A percentile compares a stretch with the other conserved stretches of the same genome.
Conservation (phyloP, 2,329 filamentous ascomycete genomes). For the Curvularia hawaiiensis region DNA sequence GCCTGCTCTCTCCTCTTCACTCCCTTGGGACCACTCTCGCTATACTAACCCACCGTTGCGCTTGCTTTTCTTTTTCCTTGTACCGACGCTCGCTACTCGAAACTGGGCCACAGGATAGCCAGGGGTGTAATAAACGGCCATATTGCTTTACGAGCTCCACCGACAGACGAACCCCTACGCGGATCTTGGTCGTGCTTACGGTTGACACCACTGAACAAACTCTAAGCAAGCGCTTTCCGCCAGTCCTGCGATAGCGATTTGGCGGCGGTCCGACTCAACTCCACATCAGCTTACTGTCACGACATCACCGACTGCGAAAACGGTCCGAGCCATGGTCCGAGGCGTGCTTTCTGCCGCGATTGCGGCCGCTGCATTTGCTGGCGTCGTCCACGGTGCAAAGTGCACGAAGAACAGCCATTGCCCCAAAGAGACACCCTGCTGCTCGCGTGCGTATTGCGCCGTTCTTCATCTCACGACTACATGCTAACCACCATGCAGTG, state of each 20-base stretch:
- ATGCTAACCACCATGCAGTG: constrained; percentile 59
- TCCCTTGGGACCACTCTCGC: constrained; percentile 14
- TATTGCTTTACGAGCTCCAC: background rate
- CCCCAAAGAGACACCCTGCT: constrained; percentile 61
- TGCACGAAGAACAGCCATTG: constrained; percentile 62
- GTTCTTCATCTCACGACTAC: background rate
- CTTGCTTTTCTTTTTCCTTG: constrained; percentile 9
- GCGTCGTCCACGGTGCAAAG: constrained; percentile 42
- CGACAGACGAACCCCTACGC: constrained; percentile 4
- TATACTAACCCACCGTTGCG: constrained; percentile 9
- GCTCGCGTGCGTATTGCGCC: constrained; percentile 42
- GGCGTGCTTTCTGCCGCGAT: constrained; percentile 34
- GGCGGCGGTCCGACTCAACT: constrained; percentile 27
- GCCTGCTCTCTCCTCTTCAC: constrained; percentile 2
- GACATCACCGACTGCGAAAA: constrained; percentile 28
- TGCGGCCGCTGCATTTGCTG: constrained; percentile 33
- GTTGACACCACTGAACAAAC: background rate
- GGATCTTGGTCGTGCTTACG: constrained; percentile 5
- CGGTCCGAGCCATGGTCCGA: constrained; percentile 38
- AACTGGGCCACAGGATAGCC: constrained; percentile 8
- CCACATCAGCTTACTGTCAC: constrained; percentile 39
- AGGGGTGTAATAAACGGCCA: constrained; percentile 19
- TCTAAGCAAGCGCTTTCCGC: constrained; percentile 8
- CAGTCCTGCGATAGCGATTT: constrained; percentile 6
- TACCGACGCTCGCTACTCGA: constrained; percentile 33